Base-by-base conservation (phyloP, 2,329 filamentous ascomycete genomes). In the Pseudodiploospora longispora region DNA sequence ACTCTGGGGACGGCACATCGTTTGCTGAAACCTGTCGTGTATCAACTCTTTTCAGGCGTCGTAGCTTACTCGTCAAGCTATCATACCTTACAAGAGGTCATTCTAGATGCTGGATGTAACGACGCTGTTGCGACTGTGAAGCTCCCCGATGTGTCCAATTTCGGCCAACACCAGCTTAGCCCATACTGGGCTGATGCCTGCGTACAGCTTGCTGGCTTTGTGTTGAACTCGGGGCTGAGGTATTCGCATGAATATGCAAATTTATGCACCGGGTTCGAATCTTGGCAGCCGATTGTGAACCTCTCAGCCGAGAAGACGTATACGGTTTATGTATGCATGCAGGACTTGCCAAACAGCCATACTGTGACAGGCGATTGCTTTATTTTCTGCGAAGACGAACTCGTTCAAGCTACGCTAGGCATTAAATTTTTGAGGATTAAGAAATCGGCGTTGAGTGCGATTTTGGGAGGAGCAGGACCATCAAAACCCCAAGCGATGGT, bases 41-140 rank as follows among this genome's bases (percentile, higher is more conserved):
- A 40, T 28, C 38, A 28, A 28, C 38, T 40, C 10, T 40, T 40
- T 40, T 40, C 38, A n/a, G 38, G 38, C 6, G 38, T 40, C 6
- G 38, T 40, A 30, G 27, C 38, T 19, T 40, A 40, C 19, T 19
- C 38, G 28, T 28, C 38, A 28, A n/a, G 10, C 6, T 45, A 45
- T 6, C 43, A 45, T 28, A 34, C 19, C 5, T 34, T 45, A 27
- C 30, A 45, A 37, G 43, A 45, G 30, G 43, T 45, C 33, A 35
- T 45, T 3, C 9, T 45, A 19, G 43, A 45, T 33, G 27, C 28
- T 10, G 30, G 29, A 27, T 36, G 36, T 30, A 36, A 36, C 32
- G 43, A 45, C 12, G 43, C 38, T 4, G 31, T 45, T 12, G 43
- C 38, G 12, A 45, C 38, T 6, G 38, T 45, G 33, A 41, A 30